These are phyloP conservation scores for Triadica sebifera DNA, from an alignment of 345 rosid genomes.

Conservation along the genomic window DNA sequence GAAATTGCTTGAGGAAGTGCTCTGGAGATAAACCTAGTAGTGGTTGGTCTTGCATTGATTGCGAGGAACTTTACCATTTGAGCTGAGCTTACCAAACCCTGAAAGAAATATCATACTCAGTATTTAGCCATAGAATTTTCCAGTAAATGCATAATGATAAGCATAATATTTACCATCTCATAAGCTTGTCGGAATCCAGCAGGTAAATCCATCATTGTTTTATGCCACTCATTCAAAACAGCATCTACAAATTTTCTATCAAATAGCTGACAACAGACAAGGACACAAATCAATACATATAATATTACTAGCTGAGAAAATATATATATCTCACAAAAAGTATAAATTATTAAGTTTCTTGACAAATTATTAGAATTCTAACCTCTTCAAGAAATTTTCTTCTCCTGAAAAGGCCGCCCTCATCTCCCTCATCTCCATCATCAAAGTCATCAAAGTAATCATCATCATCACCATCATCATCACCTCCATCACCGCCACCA, in stretches of 20 bases:
- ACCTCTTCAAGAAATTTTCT: constrained; percentile 87
- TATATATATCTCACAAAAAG: too few relatives aligned
- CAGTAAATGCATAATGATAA: constrained; percentile 15
- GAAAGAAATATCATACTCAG: constrained; percentile 35
- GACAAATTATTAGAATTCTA: constrained; percentile 12
- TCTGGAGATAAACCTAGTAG: constrained; percentile 76
- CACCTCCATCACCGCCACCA: constrained; percentile 98
- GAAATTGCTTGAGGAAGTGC: constrained; percentile 87
- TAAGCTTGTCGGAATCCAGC: constrained; percentile 96
- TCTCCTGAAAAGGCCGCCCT: constrained; percentile 84
- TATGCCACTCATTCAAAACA: constrained; percentile 93
- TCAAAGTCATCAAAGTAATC: constrained; percentile 92
- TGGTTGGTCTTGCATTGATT: constrained; percentile 92
- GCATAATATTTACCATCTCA: constrained; percentile 62
- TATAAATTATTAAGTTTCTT: background rate
- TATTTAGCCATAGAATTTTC: constrained; percentile 10
- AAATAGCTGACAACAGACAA: constrained; percentile 59
- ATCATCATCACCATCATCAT: constrained; percentile 91
- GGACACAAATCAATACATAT: constrained; percentile 12
- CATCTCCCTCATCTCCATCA: constrained; percentile 87
- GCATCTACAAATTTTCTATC: constrained; percentile 92
- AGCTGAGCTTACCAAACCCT: constrained; percentile 98
- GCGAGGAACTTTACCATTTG: constrained; percentile 91
- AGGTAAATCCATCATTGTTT: constrained; percentile 91
- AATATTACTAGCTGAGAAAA: background rate